Evolutionary conservation across 208 protist species (phyloP).

Genomic region (Tritrichomonas foetus): DNA sequence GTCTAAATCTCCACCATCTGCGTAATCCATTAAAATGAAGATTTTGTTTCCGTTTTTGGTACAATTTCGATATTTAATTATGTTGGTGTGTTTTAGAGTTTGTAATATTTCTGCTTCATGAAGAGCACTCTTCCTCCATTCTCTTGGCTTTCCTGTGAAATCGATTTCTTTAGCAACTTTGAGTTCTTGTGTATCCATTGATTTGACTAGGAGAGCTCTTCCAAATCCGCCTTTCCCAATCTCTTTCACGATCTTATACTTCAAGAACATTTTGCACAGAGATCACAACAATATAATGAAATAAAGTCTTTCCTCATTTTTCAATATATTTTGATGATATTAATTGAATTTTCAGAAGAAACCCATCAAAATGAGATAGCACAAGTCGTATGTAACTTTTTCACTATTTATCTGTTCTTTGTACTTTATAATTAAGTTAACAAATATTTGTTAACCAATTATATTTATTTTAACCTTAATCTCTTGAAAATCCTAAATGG

Average conservation of each 20-base stretch:
- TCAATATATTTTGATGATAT: too few relatives aligned
- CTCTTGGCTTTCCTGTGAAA: neutral
- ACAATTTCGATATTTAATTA: conserved; percentile 18
- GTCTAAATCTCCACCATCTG: conserved; percentile 44
- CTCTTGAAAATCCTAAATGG: too few relatives aligned
- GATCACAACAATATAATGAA: too few relatives aligned
- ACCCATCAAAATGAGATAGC: too few relatives aligned
- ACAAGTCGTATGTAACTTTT: too few relatives aligned
- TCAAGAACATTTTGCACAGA: too few relatives aligned
- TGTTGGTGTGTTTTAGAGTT: conserved; percentile 10
- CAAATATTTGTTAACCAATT: too few relatives aligned
- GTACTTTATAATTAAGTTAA: too few relatives aligned
- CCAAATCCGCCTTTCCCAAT: conserved; percentile 29
- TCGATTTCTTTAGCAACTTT: conserved; percentile 25
- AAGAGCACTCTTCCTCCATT: neutral
- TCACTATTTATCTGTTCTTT: too few relatives aligned
- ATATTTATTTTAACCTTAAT: too few relatives aligned
- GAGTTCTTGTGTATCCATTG: neutral
- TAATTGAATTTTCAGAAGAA: too few relatives aligned
- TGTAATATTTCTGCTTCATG: conserved; percentile 11
- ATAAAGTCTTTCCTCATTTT: too few relatives aligned
- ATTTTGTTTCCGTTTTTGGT: neutral
- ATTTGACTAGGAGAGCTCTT: neutral
- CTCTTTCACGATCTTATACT: neutral
- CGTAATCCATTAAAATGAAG: conserved; percentile 47